phyloP scores from a whole-genome alignment of 345 rosid genomes.

The Psidium guajava region DNA sequence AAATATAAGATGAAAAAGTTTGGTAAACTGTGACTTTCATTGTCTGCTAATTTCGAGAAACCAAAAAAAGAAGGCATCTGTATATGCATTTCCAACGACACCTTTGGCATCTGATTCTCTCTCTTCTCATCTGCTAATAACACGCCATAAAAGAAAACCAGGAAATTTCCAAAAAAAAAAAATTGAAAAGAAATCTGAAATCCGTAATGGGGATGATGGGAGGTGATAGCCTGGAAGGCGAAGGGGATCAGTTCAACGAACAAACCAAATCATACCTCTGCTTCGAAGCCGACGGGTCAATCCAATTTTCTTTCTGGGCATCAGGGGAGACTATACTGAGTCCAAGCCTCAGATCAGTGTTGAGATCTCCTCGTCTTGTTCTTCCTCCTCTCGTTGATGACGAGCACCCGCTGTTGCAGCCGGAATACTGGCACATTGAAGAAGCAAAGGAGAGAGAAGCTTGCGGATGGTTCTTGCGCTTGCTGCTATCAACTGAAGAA shows the following conservation, averaged over 20 bases:
- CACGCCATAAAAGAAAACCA: background rate
- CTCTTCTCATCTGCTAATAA: background rate
- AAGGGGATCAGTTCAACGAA: background rate
- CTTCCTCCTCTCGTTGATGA: background rate
- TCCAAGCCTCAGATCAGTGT: constrained; percentile 24
- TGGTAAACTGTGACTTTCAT: background rate
- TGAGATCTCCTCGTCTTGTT: constrained; percentile 4
- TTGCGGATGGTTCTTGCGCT: background rate
- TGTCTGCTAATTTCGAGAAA: background rate
- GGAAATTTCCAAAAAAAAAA: background rate
- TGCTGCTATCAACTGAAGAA: constrained; percentile 6
- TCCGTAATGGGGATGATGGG: background rate
- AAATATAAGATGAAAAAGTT: background rate
- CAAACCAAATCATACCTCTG: background rate
- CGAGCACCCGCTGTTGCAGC: background rate
- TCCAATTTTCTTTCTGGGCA: background rate
- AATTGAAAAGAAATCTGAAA: background rate
- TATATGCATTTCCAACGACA: background rate
- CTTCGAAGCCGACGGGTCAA: background rate
- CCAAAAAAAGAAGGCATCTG: background rate
- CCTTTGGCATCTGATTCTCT: background rate
- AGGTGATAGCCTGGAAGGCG: background rate
- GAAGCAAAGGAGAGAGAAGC: background rate
- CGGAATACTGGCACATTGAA: background rate
- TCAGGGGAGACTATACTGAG: constrained; percentile 16